Conservation (phyloP, 2,329 filamentous ascomycete genomes). For the Dactylonectria macrodidyma region DNA sequence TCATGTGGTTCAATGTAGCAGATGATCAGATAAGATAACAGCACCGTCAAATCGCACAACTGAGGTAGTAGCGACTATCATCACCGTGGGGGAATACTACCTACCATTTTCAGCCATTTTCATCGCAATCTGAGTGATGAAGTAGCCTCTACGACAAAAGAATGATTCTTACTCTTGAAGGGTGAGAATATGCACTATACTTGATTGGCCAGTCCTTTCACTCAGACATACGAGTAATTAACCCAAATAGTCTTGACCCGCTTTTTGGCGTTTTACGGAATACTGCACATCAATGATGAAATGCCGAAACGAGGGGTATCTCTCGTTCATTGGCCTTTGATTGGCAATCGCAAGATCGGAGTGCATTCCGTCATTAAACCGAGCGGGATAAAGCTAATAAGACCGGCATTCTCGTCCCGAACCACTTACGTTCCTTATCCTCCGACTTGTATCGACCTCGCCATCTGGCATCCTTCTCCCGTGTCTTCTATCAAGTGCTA, state of each 20-base stretch:
- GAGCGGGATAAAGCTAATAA: background rate
- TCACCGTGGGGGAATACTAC: background rate
- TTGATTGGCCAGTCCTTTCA: background rate
- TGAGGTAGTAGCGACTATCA: background rate
- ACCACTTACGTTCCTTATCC: background rate
- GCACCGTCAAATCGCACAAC: background rate
- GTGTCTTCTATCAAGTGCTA: background rate
- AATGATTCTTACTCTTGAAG: background rate
- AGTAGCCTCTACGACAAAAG: background rate
- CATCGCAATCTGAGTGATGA: background rate
- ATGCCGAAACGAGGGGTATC: background rate
- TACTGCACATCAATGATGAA: conserved; percentile 4
- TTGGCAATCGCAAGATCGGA: background rate
- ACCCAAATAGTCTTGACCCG: conserved; percentile 3
- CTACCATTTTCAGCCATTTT: background rate
- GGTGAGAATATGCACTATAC: background rate
- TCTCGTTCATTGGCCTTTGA: background rate
- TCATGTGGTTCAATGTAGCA: background rate
- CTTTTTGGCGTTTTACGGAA: conserved; percentile 1
- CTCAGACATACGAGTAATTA: background rate
- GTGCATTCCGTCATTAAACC: background rate
- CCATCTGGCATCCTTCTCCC: background rate
- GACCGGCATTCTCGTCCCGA: background rate
- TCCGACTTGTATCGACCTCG: background rate
- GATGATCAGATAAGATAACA: background rate